A percentile compares a stretch with the other conserved stretches of the same genome.
Evolutionary conservation across 495 filamentous ascomycete species (phyloP).

Genomic region (Hypoxylon intermedium): DNA sequence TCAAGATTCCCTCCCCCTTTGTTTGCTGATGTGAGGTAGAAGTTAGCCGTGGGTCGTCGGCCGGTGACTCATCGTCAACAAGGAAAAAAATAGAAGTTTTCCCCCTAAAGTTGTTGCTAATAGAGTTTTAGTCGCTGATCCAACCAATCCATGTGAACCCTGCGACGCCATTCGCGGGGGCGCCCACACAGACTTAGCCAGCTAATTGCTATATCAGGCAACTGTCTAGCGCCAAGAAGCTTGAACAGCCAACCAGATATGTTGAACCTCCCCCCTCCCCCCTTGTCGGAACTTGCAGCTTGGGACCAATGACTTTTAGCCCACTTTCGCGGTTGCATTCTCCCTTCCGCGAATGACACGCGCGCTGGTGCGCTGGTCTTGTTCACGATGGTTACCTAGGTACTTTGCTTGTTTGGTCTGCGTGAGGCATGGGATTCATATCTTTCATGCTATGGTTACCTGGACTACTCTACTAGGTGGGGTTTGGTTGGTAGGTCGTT

Average conservation of each 20-base stretch:
- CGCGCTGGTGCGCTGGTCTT: not conserved
- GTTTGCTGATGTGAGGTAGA: constrained; percentile 40
- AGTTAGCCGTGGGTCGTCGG: constrained; percentile 20
- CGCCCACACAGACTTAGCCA: not conserved
- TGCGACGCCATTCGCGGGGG: not conserved
- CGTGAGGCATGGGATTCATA: not conserved
- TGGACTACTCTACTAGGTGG: not conserved
- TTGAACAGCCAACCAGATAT: not conserved
- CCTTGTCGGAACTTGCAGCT: not conserved
- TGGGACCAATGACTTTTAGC: not conserved
- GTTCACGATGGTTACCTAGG: constrained; percentile 10
- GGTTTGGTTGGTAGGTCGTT: not conserved
- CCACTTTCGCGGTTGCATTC: not conserved
- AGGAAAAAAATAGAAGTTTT: not conserved
- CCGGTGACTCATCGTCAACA: constrained; percentile 40
- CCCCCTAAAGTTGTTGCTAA: not conserved
- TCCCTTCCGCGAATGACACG: constrained; percentile 24
- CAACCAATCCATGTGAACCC: constrained; percentile 10
- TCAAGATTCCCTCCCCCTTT: constrained; percentile 16
- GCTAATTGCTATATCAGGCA: constrained; percentile 32
- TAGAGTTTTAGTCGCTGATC: constrained; percentile 1
- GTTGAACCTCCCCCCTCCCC: not conserved
- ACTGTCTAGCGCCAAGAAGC: constrained; percentile 17
- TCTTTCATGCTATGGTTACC: not conserved
- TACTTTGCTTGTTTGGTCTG: too few species aligned